Evolutionary conservation across 108 stramenopile species (phyloP).

Genomic region (Parietichytrium sp.): DNA sequence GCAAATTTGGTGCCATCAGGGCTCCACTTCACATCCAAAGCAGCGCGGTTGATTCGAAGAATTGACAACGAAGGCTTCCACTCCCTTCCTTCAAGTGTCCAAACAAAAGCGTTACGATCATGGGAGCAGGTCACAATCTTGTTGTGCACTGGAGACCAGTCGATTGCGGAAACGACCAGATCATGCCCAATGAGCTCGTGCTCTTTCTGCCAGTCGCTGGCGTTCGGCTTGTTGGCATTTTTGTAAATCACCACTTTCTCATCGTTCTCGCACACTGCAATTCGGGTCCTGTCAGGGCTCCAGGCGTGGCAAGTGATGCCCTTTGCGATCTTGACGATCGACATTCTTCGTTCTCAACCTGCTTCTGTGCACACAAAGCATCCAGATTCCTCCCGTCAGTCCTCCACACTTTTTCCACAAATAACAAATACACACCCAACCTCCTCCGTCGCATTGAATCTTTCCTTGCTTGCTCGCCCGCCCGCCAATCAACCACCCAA

Average conservation of each 20-base stretch:
- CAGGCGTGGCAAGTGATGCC: conserved; percentile 62
- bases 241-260: background rate
- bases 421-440: too few relatives aligned
- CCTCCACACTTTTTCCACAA: too few relatives aligned
- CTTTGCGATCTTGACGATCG: conserved; percentile 43
- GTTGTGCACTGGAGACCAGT: conserved; percentile 64
- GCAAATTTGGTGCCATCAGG: conserved; percentile 65
- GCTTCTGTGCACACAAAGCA: too few relatives aligned
- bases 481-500: too few relatives aligned
- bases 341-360: too few relatives aligned
- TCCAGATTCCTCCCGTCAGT: too few relatives aligned
- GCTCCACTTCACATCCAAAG: conserved; percentile 62
- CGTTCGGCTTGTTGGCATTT: conserved; percentile 25
- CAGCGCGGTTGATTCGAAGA: conserved; percentile 64
- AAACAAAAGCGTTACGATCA: conserved; percentile 69
- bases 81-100: conserved; percentile 52
- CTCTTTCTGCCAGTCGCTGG: conserved; percentile 10
- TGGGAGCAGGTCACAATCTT: conserved; percentile 68
- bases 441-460: too few relatives aligned
- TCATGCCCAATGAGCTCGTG: conserved; percentile 52
- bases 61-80: conserved; percentile 61
- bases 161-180: conserved; percentile 61
- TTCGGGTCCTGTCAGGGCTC: conserved; percentile 40
- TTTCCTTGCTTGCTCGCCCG: too few relatives aligned
- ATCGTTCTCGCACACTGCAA: conserved; percentile 10